These are phyloP conservation scores for Thelonectria blattea DNA, from an alignment of 2,329 filamentous ascomycete species.

Conservation along the genomic window DNA sequence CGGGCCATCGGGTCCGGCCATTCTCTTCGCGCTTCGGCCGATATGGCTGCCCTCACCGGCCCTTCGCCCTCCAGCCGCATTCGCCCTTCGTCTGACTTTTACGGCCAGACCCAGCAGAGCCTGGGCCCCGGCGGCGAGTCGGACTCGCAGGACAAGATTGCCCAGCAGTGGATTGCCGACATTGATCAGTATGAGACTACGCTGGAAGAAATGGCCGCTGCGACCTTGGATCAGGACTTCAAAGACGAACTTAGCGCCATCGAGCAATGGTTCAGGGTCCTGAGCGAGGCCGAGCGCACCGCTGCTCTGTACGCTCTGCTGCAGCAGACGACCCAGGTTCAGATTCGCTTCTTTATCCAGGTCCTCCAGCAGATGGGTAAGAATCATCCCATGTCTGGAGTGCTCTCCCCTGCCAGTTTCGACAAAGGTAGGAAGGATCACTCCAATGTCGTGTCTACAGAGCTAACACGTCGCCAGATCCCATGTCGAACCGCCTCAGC, in stretches of 20 bases:
- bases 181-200: constrained; percentile 99
- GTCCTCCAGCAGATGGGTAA: constrained; percentile 99
- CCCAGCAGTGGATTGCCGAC: constrained; percentile 98
- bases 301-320: constrained; percentile 93
- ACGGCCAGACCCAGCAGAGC: constrained; percentile 75
- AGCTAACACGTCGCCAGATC: constrained; percentile 63
- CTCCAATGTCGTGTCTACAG: neutral
- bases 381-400: constrained; percentile 94
- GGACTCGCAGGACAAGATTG: constrained; percentile 89
- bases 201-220: constrained; percentile 97
- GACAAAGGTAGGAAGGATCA: constrained; percentile 79
- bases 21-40: constrained; percentile 91
- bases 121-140: constrained; percentile 73
- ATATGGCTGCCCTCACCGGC: constrained; percentile 83
- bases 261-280: constrained; percentile 98
- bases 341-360: constrained; percentile 99
- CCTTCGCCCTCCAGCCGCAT: constrained; percentile 77
- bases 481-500: constrained; percentile 93
- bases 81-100: constrained; percentile 94
- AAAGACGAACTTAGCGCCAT: constrained; percentile 99
- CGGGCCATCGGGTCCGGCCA: constrained; percentile 79
- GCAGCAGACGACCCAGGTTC: constrained; percentile 98
- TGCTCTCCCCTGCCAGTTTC: constrained; percentile 93
- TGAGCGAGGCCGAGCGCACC: constrained; percentile 95
- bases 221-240: constrained; percentile 98